Base-by-base conservation (phyloP, 768 basidiomycete species). In the Hypsizygus marmoreus region DNA sequence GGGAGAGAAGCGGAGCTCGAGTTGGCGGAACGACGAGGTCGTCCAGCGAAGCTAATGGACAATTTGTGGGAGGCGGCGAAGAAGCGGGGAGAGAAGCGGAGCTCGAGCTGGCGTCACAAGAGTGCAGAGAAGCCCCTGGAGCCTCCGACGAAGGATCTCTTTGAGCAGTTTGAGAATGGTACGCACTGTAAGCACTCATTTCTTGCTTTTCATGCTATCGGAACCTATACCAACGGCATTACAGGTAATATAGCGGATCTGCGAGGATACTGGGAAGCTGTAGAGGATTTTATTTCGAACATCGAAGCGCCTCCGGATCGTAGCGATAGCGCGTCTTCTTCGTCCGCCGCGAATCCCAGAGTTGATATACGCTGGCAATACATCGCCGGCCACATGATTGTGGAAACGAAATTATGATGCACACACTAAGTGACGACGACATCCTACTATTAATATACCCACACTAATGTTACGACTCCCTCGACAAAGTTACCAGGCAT, bases 21-120 rank as follows among this genome's bases (percentile, higher is more conserved):
- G 30, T 40, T 17, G 22, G 8, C 4, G 25, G 12, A 22, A 11
- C n/a, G n/a, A 16, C 22, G 34, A 79, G 48, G 73, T 89, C 1
- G 79, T 91, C 2, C 84, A 9, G 66, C 70, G 3, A 61, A 65
- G 37, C 82, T 88, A 50, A 89, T 90, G 86, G 66, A 66, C 31
- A 75, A 69, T 13, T 66, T 83, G 3, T 84, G 81, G 77, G 70
- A 76, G 51, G 66, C 80, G 44, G 64, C 79, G 8, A 59, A 65
- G 28, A 62, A 62, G 4, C 67, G 72, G 33, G 75, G 75, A 10
- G 33, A 49, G 17, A 17, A 53, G 53, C 45, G 37, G 8, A 39
- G 54, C 61, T 11, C 66, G 64, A 4, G 43, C 2, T 6, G 23
- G 12, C 29, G 23, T 13, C 35, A 38, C 9, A 8, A 13, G 10